Conservation (phyloP, 2,329 filamentous ascomycete genomes). For the Clarireedia homoeocarpa region DNA sequence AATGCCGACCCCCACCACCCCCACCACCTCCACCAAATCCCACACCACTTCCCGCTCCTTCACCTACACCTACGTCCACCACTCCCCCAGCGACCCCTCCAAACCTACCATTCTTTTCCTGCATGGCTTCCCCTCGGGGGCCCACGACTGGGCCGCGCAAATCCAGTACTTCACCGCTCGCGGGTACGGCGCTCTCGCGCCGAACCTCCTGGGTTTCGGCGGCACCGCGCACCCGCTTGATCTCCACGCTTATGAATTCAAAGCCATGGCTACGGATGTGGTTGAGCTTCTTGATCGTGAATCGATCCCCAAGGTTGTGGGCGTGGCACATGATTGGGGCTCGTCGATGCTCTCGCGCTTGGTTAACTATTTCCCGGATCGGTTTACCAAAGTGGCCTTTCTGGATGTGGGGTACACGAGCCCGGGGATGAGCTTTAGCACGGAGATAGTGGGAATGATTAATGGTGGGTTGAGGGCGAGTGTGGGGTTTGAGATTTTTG, state of each 20-base stretch:
- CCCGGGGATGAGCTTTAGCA: constrained; percentile 4
- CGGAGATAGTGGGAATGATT: constrained; percentile 5
- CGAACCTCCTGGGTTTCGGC: constrained; percentile 36
- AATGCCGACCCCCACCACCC: not conserved
- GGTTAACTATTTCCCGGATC: constrained; percentile 7
- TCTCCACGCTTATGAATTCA: constrained; percentile 22
- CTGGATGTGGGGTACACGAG: constrained; percentile 12
- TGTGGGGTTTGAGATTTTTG: constrained; percentile 16
- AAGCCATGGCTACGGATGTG: constrained; percentile 29
- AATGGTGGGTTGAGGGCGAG: constrained; percentile 11
- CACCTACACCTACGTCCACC: constrained; percentile 1
- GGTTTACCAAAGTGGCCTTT: constrained; percentile 16
- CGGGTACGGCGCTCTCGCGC: constrained; percentile 37
- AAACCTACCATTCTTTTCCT: constrained; percentile 33
- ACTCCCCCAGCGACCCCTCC: not conserved
- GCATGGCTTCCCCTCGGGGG: constrained; percentile 41
- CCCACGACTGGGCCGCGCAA: constrained; percentile 33
- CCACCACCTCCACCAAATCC: not conserved
- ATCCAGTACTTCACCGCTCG: constrained; percentile 18
- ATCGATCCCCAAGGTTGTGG: constrained; percentile 10
- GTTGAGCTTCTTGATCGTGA: constrained; percentile 29
- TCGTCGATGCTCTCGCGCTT: constrained; percentile 14
- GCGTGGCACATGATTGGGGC: constrained; percentile 23
- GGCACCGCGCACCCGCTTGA: constrained; percentile 28
- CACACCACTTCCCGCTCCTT: not conserved